A percentile compares a stretch with the other conserved stretches of the same genome.
These are phyloP conservation scores for Elongisporangium senticosum DNA, from an alignment of 352 stramenopile species.

Conservation along the genomic window DNA sequence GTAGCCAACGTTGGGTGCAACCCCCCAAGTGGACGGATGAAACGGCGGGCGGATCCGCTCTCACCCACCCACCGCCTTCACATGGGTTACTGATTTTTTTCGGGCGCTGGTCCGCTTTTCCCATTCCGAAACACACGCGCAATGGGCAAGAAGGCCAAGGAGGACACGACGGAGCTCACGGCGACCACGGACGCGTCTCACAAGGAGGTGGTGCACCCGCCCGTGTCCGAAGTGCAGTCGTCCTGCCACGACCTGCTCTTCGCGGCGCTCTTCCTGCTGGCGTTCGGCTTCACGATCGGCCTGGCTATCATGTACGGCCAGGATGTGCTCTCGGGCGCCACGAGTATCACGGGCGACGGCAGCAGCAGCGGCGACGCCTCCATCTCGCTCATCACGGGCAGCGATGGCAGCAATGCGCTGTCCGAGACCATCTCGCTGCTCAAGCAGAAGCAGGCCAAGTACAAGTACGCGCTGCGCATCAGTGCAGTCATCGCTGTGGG, in stretches of 20 bases:
- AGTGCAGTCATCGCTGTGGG: constrained; percentile 35
- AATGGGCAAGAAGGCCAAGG: constrained; percentile 6
- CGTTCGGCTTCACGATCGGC: constrained; percentile 17
- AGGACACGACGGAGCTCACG: constrained; percentile 3
- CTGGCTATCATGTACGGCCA: constrained; percentile 18
- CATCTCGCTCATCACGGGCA: not conserved
- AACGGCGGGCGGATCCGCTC: not conserved
- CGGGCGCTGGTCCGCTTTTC: not conserved
- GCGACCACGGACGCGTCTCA: constrained; percentile 2
- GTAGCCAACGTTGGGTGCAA: no score
- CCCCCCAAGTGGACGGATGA: not conserved
- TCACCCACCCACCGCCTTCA: not conserved
- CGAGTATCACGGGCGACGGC: not conserved
- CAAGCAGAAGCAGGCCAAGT: constrained; percentile 45
- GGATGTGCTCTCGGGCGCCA: constrained; percentile 14
- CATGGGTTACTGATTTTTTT: not conserved
- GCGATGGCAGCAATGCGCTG: not conserved
- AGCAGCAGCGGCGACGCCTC: not conserved
- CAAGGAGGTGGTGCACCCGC: constrained; percentile 11
- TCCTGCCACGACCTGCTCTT: constrained; percentile 22
- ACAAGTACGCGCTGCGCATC: constrained; percentile 51
- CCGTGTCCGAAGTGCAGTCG: constrained; percentile 18
- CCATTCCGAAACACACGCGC: constrained; percentile 2
- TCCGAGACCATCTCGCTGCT: constrained; percentile 10
- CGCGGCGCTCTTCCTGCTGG: constrained; percentile 17